phyloP scores from a whole-genome alignment of 208 protist species.

The Entamoeba dispar region DNA sequence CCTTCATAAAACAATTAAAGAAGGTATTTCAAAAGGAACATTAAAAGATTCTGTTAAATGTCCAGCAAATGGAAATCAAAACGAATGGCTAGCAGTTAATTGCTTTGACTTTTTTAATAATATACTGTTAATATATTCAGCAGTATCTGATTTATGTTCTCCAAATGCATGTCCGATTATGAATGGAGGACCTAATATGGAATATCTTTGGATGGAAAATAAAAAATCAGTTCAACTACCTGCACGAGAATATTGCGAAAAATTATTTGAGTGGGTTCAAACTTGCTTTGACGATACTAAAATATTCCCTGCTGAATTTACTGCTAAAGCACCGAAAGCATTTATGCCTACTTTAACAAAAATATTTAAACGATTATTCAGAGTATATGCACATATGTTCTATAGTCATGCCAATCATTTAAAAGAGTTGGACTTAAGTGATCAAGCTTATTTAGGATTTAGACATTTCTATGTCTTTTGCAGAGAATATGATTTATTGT shows the following conservation, averaged over 20 bases:
- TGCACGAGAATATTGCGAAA: constrained; percentile 82
- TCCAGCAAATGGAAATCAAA: constrained; percentile 20
- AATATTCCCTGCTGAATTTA: constrained; percentile 61
- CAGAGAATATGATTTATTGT: neutral
- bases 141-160: constrained; percentile 92
- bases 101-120: constrained; percentile 93
- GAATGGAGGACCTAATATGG: constrained; percentile 24
- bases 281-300: constrained; percentile 70
- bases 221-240: constrained; percentile 46
- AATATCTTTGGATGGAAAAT: constrained; percentile 78
- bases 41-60: constrained; percentile 18
- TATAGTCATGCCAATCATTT: constrained; percentile 83
- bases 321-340: constrained; percentile 46
- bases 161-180: neutral
- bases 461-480: constrained; percentile 45
- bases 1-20: constrained; percentile 2
- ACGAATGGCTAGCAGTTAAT: constrained; percentile 28
- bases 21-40: constrained; percentile 19
- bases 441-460: constrained; percentile 75
- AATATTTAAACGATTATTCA: constrained; percentile 86
- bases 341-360: constrained; percentile 61
- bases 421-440: constrained; percentile 67
- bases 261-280: constrained; percentile 92
- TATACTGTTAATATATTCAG: constrained; percentile 87
- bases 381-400: constrained; percentile 94